Base-by-base conservation (phyloP, 2,329 filamentous ascomycete species). In the Microsporum audouinii region DNA sequence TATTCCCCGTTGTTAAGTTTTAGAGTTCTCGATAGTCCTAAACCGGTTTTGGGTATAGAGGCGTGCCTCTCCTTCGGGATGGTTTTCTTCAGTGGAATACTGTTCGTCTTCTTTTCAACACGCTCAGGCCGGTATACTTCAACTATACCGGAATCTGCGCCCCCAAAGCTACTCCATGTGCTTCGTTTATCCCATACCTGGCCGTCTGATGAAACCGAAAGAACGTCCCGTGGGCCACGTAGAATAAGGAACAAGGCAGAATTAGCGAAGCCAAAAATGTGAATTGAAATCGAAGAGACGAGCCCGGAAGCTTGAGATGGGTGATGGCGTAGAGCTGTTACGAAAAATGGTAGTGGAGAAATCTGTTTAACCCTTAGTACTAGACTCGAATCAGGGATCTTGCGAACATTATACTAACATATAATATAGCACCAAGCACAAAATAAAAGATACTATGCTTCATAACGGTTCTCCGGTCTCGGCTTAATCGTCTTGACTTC, bases 371-470 rank as follows among this genome's bases (percentile, higher is more conserved):
- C 10, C n/a, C 31, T 63, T 45, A 61, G 61, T 23, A 29, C 49
- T 12, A 14, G 23, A 41, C 31, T 33, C 12, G 27, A 34, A 58
- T 27, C 2, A n/a, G 34, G 59, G 8, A 14, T 34, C 29, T 12
- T 14, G 23, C 27, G 41, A 29, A 38, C 5, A 41, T 12, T 41
- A 33, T 17, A 63, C 68, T 65, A 61, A 70, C 68, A 53, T 68
- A 66, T 58, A 69, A 51, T 1, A 63, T 39, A 2, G 61, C 57
- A 10, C 63, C 65, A 60, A 64, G 63, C 7, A 63, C 61, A 17
- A 70, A 60, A 61, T 70, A 68, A 49, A 69, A 70, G 3, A 70
- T 62, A 36, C 65, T 63, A 55, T 68, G 63, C 17, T 65, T 67
- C 5, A 65, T 62, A 23, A 66, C 65, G 45, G 69, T 65, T 51